These are phyloP conservation scores for Syzygium syzygioides DNA, from an alignment of 441 rosid genomes.

Conservation along the genomic window DNA sequence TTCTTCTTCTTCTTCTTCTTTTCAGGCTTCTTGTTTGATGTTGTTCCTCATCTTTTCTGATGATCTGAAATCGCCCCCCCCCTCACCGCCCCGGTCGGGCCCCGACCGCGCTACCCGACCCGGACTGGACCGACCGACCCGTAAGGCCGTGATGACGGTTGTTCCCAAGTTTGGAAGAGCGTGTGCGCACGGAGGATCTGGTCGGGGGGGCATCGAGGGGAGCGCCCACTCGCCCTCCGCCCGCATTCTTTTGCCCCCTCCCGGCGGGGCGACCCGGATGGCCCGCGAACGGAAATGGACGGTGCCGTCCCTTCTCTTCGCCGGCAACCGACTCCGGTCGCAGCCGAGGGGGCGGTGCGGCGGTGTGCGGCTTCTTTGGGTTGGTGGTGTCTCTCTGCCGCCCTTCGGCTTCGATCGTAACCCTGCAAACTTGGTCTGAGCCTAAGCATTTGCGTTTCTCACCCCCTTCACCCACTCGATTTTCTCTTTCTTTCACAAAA, in stretches of 20 bases:
- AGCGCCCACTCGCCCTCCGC: not conserved
- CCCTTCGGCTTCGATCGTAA: not conserved
- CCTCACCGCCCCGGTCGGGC: not conserved
- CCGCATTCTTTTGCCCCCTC: not conserved
- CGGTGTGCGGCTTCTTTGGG: not conserved
- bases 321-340: not conserved
- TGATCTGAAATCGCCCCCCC: not conserved
- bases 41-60: not conserved
- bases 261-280: not conserved
- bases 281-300: not conserved
- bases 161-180: not conserved
- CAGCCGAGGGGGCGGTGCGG: not conserved
- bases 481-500: not conserved
- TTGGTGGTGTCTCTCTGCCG: not conserved
- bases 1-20: not conserved
- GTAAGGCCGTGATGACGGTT: not conserved
- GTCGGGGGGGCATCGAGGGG: not conserved
- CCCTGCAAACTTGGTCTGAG: not conserved
- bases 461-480: fast-evolving
- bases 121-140: not conserved
- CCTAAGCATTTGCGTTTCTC: not conserved
- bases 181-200: not conserved
- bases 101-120: too few relatives aligned
- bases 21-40: not conserved
- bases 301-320: not conserved